These are phyloP conservation scores for Fomitopsis palustris DNA, from an alignment of 1,284 basidiomycete genomes.

Conservation along the genomic window DNA sequence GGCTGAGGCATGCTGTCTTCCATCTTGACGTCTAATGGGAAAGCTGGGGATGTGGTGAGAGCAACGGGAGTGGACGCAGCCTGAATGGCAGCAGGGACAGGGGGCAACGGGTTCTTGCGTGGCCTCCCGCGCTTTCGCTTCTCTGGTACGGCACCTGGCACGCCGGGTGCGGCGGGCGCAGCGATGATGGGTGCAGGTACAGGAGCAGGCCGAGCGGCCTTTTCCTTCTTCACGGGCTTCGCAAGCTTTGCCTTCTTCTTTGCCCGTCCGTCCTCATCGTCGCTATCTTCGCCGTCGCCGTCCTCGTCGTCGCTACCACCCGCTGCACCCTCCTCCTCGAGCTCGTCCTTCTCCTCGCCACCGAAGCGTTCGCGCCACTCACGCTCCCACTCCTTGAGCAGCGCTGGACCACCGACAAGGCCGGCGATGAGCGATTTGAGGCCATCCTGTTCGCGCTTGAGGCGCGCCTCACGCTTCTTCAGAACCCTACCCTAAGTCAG, in stretches of 20 bases:
- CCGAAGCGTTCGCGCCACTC: constrained; percentile 72
- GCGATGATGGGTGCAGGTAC: constrained; percentile 19
- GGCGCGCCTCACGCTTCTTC: constrained; percentile 66
- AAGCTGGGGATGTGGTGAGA: constrained; percentile 11
- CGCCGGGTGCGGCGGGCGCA: constrained; percentile 19
- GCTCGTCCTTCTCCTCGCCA: constrained; percentile 70
- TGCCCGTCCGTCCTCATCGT: constrained; percentile 47
- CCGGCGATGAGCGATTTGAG: constrained; percentile 62
- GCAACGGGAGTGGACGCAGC: constrained; percentile 12
- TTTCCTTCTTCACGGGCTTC: constrained; percentile 35
- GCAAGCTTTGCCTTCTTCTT: constrained; percentile 53
- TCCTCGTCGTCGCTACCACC: constrained; percentile 48
- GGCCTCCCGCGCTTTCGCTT: constrained; percentile 81
- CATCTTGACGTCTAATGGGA: constrained; percentile 15
- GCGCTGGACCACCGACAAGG: constrained; percentile 66
- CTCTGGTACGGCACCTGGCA: constrained; percentile 44
- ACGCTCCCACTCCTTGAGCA: constrained; percentile 69
- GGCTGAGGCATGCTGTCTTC: constrained; percentile 15
- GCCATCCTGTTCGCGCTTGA: constrained; percentile 71
- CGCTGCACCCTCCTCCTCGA: constrained; percentile 38
- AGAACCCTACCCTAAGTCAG: constrained; percentile 47
- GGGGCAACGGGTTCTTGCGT: constrained; percentile 44
- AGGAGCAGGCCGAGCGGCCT: constrained; percentile 29
- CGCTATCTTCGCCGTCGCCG: constrained; percentile 55
- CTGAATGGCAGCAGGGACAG: constrained; percentile 14